A percentile compares a stretch with the other conserved stretches of the same genome.
These are phyloP conservation scores for Ceratopteris richardii DNA, from an alignment of 75 land plant species.

Conservation along the genomic window DNA sequence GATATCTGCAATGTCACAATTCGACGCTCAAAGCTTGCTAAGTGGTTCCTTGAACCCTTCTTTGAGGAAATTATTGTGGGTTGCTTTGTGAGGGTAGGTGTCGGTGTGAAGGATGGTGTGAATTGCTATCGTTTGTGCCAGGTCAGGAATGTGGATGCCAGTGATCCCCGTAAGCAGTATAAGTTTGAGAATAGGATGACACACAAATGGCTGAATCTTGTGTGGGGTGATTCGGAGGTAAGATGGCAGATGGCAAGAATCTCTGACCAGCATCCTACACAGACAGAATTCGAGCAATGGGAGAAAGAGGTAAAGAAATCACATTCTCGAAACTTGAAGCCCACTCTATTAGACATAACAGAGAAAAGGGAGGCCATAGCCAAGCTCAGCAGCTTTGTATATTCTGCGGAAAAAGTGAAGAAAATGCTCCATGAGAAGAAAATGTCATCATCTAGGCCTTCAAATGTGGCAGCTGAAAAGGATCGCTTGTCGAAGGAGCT, in stretches of 20 bases:
- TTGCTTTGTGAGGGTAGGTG: slow-evolving; percentile 89
- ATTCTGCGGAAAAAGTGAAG: slow-evolving; percentile 84
- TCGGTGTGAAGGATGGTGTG: slow-evolving; percentile 47
- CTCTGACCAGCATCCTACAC: slow-evolving; percentile 60
- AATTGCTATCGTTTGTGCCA: slow-evolving; percentile 69
- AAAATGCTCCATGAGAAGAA: slow-evolving; percentile 93
- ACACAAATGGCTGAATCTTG: slow-evolving; percentile 67
- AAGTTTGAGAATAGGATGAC: slow-evolving; percentile 74
- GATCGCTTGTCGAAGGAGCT: slow-evolving; percentile 63
- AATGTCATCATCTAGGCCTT: slow-evolving; percentile 60
- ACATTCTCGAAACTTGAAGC: slow-evolving; percentile 30
- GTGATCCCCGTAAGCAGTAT: slow-evolving; percentile 67
- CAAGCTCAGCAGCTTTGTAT: slow-evolving; percentile 55
- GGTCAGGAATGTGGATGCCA: slow-evolving; percentile 81
- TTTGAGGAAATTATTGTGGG: slow-evolving; percentile 87
- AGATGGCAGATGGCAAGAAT: slow-evolving; percentile 96
- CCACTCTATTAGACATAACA: slow-evolving; percentile 34
- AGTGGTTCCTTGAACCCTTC: slow-evolving; percentile 97
- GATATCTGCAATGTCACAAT: slow-evolving; percentile 64
- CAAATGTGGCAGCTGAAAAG: slow-evolving; percentile 79
- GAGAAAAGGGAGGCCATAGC: slow-evolving; percentile 69
- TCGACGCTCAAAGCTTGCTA: slow-evolving; percentile 68
- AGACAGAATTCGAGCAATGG: slow-evolving; percentile 61
- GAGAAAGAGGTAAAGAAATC: slow-evolving; percentile 42
- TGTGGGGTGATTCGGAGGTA: slow-evolving; percentile 79